Conservation (phyloP, 1,284 basidiomycete genomes). For the Mycosarcoma maydis region DNA sequence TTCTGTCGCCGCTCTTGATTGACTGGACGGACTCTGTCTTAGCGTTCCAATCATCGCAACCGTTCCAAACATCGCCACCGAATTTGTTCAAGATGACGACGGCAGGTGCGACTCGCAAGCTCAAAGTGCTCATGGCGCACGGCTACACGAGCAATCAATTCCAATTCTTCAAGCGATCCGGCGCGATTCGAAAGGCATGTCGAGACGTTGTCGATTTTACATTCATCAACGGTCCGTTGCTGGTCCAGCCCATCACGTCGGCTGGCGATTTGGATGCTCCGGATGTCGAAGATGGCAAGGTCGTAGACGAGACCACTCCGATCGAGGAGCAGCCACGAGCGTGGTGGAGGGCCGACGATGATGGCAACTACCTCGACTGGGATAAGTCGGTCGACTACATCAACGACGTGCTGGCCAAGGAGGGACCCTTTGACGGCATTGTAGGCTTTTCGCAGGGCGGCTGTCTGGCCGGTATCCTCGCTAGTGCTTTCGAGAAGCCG, state of each 20-base stretch:
- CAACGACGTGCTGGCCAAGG: slow-evolving; percentile 44
- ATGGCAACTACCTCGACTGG: slow-evolving; percentile 56
- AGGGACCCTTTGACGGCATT: slow-evolving; percentile 64
- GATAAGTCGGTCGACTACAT: slow-evolving; percentile 55
- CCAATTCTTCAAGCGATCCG: slow-evolving; percentile 51
- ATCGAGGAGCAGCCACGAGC: slow-evolving; percentile 64
- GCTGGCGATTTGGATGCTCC: slow-evolving; percentile 55
- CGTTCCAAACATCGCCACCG: background rate
- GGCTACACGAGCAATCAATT: slow-evolving; percentile 64
- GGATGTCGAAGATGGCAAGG: slow-evolving; percentile 42
- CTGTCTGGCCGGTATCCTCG: slow-evolving; percentile 54
- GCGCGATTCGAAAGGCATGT: slow-evolving; percentile 61
- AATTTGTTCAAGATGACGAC: no score
- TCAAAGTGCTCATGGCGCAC: slow-evolving; percentile 61
- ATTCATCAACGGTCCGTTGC: slow-evolving; percentile 60
- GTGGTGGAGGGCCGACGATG: slow-evolving; percentile 61
- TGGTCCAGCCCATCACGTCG: slow-evolving; percentile 59
- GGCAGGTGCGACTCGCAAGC: slow-evolving; percentile 39
- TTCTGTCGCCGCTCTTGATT: background rate
- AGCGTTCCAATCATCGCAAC: background rate
- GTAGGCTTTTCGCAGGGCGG: slow-evolving; percentile 64
- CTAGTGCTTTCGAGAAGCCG: slow-evolving; percentile 61
- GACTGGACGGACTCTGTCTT: background rate
- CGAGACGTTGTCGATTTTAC: slow-evolving; percentile 62
- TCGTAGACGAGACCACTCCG: slow-evolving; percentile 53